Base-by-base conservation (phyloP, 164 flowering plant genomes). In the Vitis labrusca region DNA sequence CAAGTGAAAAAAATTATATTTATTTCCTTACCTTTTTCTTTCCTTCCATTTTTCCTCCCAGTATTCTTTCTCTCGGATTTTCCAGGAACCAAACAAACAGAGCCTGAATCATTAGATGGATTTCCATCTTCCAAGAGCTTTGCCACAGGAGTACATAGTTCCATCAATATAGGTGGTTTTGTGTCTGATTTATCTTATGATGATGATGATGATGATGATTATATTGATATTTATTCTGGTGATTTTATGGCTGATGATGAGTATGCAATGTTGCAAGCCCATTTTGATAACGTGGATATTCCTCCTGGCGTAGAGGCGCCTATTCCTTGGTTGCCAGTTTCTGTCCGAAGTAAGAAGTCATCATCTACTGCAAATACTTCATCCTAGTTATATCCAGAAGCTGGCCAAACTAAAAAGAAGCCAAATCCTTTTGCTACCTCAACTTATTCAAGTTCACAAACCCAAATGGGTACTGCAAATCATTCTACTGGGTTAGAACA, bases 241-340 rank as follows among this genome's bases (percentile, higher is more conserved):
- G 81, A 80, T 64, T n/a, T 66, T 0, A 54, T 71, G 67, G 70
- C 65, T 71, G 66, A 74, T 52, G 85, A 82, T 58, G 73, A 76
- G 1, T 79, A 76, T 71, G 65, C 79, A 19, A 10, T 50, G 14
- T 32, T 80, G 72, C 82, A 85, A 78, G 75, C 83, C 11, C 76
- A 81, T 56, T 78, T 80, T 69, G 86, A 85, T 76, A 69, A 62
- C 32, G 61, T 74, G 61, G 82, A 84, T 70, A 73, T 83, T 47
- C 88, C 90, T 56, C 72, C 86, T 72, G 90, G 83, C 11, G 71
- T 86, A 14, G 88, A 83, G 76, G 84, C 81, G 44, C 71, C 82
- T 0, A 37, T 84, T 29, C 84, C 90, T 3, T 79, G 80, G 83
- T 73, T 77, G 56, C 64, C 68, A 10, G 71, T 64, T 59, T 48